phyloP scores from a whole-genome alignment of 495 filamentous ascomycete genomes.

The Acidiella bohemica region DNA sequence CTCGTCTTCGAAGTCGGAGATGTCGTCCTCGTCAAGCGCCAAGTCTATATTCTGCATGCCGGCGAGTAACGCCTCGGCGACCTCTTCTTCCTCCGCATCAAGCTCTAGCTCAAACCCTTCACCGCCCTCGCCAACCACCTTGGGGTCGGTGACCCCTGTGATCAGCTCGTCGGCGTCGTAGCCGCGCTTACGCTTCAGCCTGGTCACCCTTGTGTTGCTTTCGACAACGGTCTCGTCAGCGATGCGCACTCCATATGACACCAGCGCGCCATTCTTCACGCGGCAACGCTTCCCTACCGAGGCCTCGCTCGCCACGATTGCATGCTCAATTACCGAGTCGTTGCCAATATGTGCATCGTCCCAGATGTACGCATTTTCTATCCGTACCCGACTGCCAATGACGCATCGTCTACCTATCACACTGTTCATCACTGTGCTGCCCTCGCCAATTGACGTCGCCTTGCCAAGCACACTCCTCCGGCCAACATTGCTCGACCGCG shows the following conservation, averaged over 20 bases:
- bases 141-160: constrained; percentile 38
- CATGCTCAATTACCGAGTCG: constrained; percentile 49
- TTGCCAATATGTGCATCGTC: constrained; percentile 66
- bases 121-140: constrained; percentile 43
- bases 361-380: constrained; percentile 83
- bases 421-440: constrained; percentile 52
- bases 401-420: constrained; percentile 70
- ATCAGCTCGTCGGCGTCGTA: constrained; percentile 28
- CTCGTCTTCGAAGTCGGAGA: constrained; percentile 53
- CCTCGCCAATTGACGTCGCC: constrained; percentile 60
- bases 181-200: constrained; percentile 34
- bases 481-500: constrained; percentile 53
- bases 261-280: constrained; percentile 55
- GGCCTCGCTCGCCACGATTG: constrained; percentile 61
- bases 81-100: constrained; percentile 39
- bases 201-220: constrained; percentile 42
- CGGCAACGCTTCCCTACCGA: constrained; percentile 56
- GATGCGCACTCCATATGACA: constrained; percentile 68
- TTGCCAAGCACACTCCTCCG: constrained; percentile 60
- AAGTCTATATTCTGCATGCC: constrained; percentile 52
- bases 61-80: constrained; percentile 16
- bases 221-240: constrained; percentile 43
- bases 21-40: constrained; percentile 61
- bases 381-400: constrained; percentile 68
- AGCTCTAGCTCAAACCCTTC: constrained; percentile 39